These are phyloP conservation scores for Neurospora tetrasperma DNA, from an alignment of 495 filamentous ascomycete genomes.

Conservation along the genomic window DNA sequence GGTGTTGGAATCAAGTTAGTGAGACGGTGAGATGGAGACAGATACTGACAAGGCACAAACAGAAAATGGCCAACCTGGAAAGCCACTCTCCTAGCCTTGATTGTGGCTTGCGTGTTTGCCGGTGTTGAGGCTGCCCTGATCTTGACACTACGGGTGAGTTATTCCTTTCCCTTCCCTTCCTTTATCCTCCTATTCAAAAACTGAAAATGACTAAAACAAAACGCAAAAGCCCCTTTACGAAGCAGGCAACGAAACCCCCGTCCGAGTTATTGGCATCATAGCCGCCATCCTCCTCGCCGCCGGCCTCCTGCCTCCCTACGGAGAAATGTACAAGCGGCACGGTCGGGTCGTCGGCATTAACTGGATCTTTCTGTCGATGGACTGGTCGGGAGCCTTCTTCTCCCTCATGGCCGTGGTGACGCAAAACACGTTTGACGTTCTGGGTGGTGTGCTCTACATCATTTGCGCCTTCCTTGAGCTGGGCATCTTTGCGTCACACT, in stretches of 20 bases:
- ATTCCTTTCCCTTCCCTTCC: too few relatives aligned
- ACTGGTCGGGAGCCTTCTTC: slow-evolving; percentile 64
- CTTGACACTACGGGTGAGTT: slow-evolving; percentile 47
- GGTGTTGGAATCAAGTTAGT: background rate
- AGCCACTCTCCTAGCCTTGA: slow-evolving; percentile 32
- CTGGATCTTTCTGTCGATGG: slow-evolving; percentile 56
- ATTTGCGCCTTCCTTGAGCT: slow-evolving; percentile 53
- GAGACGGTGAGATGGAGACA: too few relatives aligned
- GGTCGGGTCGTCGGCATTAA: slow-evolving; percentile 64
- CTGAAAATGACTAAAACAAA: too few relatives aligned
- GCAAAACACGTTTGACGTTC: slow-evolving; percentile 58
- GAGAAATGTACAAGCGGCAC: slow-evolving; percentile 59
- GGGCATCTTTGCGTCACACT: slow-evolving; percentile 59
- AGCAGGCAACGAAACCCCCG: slow-evolving; percentile 38
- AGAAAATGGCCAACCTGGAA: slow-evolving; percentile 43
- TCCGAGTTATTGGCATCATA: slow-evolving; percentile 53
- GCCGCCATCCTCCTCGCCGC: slow-evolving; percentile 64
- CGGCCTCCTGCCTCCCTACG: slow-evolving; percentile 58
- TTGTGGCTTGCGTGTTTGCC: slow-evolving; percentile 38
- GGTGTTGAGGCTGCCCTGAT: slow-evolving; percentile 53
- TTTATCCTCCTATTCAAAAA: too few relatives aligned
- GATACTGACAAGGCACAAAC: too few relatives aligned
- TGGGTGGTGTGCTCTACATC: slow-evolving; percentile 62
- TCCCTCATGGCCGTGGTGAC: slow-evolving; percentile 59
- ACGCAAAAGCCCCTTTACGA: slow-evolving; percentile 37